These are phyloP conservation scores for Petasospora fabianii DNA, from an alignment of 1,139 yeast genomes.

Conservation along the genomic window DNA sequence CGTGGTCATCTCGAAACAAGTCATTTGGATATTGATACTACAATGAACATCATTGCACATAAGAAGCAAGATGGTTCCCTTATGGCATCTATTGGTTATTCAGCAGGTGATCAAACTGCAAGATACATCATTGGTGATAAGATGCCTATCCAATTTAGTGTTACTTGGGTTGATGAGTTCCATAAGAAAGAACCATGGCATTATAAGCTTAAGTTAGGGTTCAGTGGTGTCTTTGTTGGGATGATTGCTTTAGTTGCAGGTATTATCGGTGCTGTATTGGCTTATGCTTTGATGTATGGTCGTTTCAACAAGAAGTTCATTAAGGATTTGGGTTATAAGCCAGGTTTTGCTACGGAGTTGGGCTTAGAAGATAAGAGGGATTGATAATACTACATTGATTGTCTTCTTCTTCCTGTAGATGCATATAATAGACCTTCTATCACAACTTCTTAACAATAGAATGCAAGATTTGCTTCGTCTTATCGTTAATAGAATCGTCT, in stretches of 20 bases:
- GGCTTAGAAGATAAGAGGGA: constrained; percentile 23
- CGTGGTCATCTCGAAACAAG: constrained; percentile 68
- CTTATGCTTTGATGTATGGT: constrained; percentile 36
- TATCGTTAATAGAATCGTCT: constrained; percentile 28
- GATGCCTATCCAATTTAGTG: constrained; percentile 54
- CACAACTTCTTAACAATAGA: constrained; percentile 15
- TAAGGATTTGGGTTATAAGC: constrained; percentile 19
- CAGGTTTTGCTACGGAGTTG: constrained; percentile 22
- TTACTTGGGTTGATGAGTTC: constrained; percentile 48
- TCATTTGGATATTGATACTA: constrained; percentile 65
- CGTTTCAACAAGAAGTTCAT: constrained; percentile 37
- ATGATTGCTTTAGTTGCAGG: constrained; percentile 28
- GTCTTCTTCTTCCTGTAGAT: no score
- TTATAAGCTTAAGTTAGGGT: constrained; percentile 10
- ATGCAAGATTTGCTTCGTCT: constrained; percentile 30
- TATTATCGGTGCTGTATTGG: constrained; percentile 34
- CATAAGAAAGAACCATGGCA: constrained; percentile 12
- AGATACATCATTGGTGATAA: constrained; percentile 64
- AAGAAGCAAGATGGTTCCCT: constrained; percentile 40
- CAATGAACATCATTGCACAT: constrained; percentile 52
- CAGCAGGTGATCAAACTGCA: constrained; percentile 61
- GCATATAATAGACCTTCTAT: no score
- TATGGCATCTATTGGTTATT: constrained; percentile 54
- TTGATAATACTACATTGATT: no score
- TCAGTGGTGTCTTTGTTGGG: constrained; percentile 3